These are phyloP conservation scores for Dendrobium huoshanense DNA, from an alignment of 106 monocot genomes.

Conservation along the genomic window DNA sequence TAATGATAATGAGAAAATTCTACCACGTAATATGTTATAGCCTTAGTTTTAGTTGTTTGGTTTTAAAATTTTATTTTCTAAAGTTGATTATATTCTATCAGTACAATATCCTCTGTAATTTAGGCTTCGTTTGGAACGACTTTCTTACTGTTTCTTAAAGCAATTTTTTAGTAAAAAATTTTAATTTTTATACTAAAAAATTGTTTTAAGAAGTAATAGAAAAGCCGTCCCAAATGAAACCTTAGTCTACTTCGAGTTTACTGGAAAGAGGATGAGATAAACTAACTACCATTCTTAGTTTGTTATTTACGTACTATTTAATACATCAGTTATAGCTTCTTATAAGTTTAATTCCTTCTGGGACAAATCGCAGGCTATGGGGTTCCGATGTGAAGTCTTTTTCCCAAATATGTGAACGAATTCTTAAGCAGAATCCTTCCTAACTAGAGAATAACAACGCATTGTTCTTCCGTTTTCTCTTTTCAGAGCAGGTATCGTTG, in stretches of 20 bases:
- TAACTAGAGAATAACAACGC: conserved; percentile 6
- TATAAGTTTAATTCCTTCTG: conserved; percentile 1
- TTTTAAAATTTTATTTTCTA: background rate
- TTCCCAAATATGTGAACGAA: conserved; percentile 39
- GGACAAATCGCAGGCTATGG: conserved; percentile 59
- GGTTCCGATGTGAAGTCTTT: conserved; percentile 75
- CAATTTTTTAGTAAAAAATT: too few species aligned
- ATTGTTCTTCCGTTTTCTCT: background rate
- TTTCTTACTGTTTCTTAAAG: too few species aligned
- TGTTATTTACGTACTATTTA: background rate
- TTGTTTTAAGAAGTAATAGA: too few species aligned
- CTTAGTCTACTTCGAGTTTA: background rate
- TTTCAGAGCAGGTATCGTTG: background rate
- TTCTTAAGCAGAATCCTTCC: conserved; percentile 30
- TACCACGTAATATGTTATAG: background rate
- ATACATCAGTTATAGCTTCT: background rate
- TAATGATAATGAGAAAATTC: too few species aligned
- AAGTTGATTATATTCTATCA: background rate
- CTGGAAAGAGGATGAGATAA: background rate
- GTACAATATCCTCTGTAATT: background rate
- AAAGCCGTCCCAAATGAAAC: too few species aligned
- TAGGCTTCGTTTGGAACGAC: too few species aligned
- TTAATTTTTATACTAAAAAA: too few species aligned
- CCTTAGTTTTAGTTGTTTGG: background rate
- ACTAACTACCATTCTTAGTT: background rate